Evolutionary conservation across 139 green algal species (phyloP).

Genomic region (Ettlia oleoabundans): DNA sequence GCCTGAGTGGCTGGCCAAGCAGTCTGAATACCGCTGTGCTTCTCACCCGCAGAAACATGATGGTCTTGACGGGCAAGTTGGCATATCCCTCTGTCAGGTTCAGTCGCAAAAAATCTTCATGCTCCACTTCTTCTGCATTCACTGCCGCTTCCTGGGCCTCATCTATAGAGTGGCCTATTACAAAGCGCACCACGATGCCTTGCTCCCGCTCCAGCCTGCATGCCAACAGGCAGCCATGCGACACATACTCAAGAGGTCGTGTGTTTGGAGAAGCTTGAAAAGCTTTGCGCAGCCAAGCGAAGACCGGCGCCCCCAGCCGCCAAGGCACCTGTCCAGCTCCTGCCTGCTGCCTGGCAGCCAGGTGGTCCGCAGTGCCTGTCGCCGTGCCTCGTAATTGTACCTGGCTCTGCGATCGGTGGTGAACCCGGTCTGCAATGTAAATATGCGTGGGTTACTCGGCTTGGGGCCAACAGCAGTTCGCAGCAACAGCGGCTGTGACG

Average conservation of each 20-base stretch:
- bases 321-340: constrained; percentile 3
- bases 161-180: constrained; percentile 57
- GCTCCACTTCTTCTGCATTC: constrained; percentile 34
- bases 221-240: no score
- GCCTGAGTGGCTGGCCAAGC: not conserved
- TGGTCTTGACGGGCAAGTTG: constrained; percentile 74
- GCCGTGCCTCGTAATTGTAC: constrained; percentile 64
- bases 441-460: no score
- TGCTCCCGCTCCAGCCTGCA: constrained; percentile 45
- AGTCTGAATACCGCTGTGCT: not conserved
- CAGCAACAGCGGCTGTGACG: no score
- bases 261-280: no score
- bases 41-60: constrained; percentile 58
- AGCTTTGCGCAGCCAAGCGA: no score
- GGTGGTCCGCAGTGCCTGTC: constrained; percentile 52
- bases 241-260: no score
- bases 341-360: constrained; percentile 58
- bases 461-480: no score
- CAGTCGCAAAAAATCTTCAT: constrained; percentile 69
- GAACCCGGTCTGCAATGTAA: constrained; percentile 59
- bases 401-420: constrained; percentile 29
- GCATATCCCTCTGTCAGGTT: constrained; percentile 66
- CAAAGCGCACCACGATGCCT: constrained; percentile 65
- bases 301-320: not conserved
- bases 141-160: constrained; percentile 46